Evolutionary conservation across 306 rosid species (phyloP), one percentile per base, ranked within the genome.

Genomic region (Vigna nakashimae): DNA sequence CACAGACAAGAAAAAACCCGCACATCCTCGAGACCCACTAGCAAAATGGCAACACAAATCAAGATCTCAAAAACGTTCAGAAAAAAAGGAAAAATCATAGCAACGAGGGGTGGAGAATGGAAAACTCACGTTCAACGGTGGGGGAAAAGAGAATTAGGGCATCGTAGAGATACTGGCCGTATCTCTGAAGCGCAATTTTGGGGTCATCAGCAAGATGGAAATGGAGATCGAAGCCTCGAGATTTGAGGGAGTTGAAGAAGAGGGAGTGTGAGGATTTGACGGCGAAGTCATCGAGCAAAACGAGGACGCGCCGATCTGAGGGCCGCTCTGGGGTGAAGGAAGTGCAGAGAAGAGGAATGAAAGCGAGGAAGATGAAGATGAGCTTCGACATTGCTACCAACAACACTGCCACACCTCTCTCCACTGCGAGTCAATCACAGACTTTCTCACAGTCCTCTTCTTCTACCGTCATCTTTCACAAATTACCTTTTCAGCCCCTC

Each of bases 141-240:
- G 99, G 99, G 78, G 88, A 86, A 67, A 95, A 88, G 50, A 95
- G 80, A 65, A 95, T 83, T 55, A 95, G 78, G 10, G 90, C 99
- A 56, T 95, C 99, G 50, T 89, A 95, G 52, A 86, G 83, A 71
- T 92, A 95, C 84, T 88, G 94, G 85, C 97, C 98, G 49, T 92
- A 91, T 77, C 99, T 69, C 87, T 95, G 98, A 32, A 92, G 84
- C 1, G 88, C 65, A 28, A 92, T 89, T 76, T 91, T 88, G 71
- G 97, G 98, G 52, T 95, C 97, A 9, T 91, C 97, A 13, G 99
- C 98, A 76, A 95, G 96, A 87, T 91, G 91, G 89, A 95, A 91
- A 26, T 91, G 90, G 82, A 95, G 97, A 73, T 92, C 88, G 91
- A 95, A 92, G 28, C 96, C 98, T 1, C 98, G 97, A 65, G 98